Evolutionary conservation across 2,329 filamentous ascomycete genomes (phyloP).

Genomic region (Diaporthe citri): DNA sequence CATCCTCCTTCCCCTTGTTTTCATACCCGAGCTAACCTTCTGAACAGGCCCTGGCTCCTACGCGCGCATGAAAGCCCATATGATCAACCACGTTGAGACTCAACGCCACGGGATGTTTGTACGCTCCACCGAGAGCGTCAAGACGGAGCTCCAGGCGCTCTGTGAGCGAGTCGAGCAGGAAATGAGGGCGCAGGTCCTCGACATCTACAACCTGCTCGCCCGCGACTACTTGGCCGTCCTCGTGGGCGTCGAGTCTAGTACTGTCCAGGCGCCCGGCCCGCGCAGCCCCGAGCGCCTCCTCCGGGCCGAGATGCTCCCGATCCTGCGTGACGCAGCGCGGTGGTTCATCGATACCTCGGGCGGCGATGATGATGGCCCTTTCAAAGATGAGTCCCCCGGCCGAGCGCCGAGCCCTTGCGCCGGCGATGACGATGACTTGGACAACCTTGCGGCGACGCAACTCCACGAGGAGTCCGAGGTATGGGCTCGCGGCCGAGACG

Average conservation of each 20-base stretch:
- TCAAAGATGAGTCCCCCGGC: not conserved
- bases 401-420: not conserved
- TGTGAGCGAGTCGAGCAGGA: not conserved
- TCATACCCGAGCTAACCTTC: not conserved
- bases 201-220: not conserved
- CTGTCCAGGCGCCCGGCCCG: not conserved
- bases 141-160: not conserved
- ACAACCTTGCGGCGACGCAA: not conserved
- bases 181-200: not conserved
- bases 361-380: not conserved
- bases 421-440: not conserved
- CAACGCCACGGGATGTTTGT: not conserved
- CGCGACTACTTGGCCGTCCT: constrained; percentile 9
- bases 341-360: not conserved
- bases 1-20: not conserved
- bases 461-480: not conserved
- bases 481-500: not conserved
- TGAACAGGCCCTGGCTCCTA: not conserved
- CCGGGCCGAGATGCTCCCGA: constrained; percentile 5
- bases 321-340: not conserved
- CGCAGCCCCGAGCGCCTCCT: not conserved
- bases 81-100: not conserved
- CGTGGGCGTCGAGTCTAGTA: not conserved
- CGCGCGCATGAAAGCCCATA: constrained; percentile 1
- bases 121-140: not conserved